phyloP scores from a whole-genome alignment of 176 grass and related monocot species.

The Oryza rufipogon region DNA sequence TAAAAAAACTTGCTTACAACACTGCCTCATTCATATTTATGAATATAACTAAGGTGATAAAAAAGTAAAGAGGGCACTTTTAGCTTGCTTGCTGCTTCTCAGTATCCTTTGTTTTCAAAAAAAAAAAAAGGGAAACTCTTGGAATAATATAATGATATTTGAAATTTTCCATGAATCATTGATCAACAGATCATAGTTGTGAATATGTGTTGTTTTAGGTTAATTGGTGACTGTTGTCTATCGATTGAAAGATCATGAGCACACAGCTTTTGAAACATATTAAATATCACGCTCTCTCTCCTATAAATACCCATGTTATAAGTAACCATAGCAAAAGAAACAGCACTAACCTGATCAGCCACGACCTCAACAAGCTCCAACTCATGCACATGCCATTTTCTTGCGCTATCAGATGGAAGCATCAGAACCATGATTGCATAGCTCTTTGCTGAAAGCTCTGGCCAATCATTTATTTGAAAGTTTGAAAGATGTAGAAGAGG shows the following conservation, averaged over 20 bases:
- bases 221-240: not conserved
- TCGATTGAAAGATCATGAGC: constrained; percentile 5
- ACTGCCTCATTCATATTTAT: constrained; percentile 1
- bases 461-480: constrained; percentile 86
- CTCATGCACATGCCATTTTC: constrained; percentile 86
- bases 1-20: not conserved
- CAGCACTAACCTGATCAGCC: constrained; percentile 76
- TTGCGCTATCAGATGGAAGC: constrained; percentile 83
- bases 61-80: not conserved
- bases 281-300: not conserved
- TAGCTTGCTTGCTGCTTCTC: constrained; percentile 11
- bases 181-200: not conserved
- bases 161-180: not conserved
- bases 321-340: constrained; percentile 30
- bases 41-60: not conserved
- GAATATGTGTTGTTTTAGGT: not conserved
- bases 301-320: not conserved
- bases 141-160: constrained; percentile 4
- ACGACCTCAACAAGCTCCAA: constrained; percentile 93
- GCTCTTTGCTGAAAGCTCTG: constrained; percentile 75
- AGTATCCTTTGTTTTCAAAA: constrained; percentile 4
- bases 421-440: constrained; percentile 93
- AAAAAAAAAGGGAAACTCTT: not conserved
- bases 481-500: constrained; percentile 86
- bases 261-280: constrained; percentile 4